Conservation (phyloP, 768 basidiomycete genomes). For the Podaxis sp. region DNA sequence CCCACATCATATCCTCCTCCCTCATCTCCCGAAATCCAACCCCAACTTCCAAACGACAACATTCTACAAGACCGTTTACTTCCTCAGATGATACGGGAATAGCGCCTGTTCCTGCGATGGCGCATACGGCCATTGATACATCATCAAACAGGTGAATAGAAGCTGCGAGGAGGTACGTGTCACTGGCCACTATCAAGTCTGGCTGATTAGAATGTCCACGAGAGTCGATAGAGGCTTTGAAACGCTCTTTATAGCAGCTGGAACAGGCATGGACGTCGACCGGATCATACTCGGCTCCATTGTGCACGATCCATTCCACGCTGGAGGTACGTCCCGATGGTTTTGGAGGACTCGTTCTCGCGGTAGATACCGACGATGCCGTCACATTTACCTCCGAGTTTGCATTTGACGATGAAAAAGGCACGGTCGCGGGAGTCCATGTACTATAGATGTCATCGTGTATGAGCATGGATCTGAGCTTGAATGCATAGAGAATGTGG, state of each 20-base stretch:
- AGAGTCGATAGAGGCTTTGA: slow-evolving; percentile 54
- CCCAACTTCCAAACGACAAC: slow-evolving; percentile 77
- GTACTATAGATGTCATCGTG: slow-evolving; percentile 26
- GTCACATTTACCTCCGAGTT: slow-evolving; percentile 70
- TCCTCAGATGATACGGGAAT: slow-evolving; percentile 68
- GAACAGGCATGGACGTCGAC: slow-evolving; percentile 74
- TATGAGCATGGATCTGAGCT: neutral
- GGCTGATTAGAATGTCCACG: slow-evolving; percentile 59
- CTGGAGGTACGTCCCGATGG: slow-evolving; percentile 79
- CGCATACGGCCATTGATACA: slow-evolving; percentile 62
- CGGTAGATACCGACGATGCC: slow-evolving; percentile 77
- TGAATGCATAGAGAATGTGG: neutral
- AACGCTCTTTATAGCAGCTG: slow-evolving; percentile 57
- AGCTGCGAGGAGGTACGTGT: slow-evolving; percentile 81
- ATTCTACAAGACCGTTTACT: slow-evolving; percentile 47
- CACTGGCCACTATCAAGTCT: slow-evolving; percentile 68
- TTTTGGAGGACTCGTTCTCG: slow-evolving; percentile 62
- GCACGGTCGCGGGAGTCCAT: slow-evolving; percentile 63
- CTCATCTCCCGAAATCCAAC: slow-evolving; percentile 84
- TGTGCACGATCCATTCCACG: slow-evolving; percentile 88
- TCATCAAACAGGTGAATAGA: slow-evolving; percentile 65
- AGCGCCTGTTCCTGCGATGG: slow-evolving; percentile 82
- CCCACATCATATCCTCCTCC: slow-evolving; percentile 83
- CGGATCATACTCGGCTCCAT: slow-evolving; percentile 91
- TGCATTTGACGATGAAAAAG: slow-evolving; percentile 66